Conservation (phyloP, 768 basidiomycete species). For the Rhizopogon roseolus region DNA sequence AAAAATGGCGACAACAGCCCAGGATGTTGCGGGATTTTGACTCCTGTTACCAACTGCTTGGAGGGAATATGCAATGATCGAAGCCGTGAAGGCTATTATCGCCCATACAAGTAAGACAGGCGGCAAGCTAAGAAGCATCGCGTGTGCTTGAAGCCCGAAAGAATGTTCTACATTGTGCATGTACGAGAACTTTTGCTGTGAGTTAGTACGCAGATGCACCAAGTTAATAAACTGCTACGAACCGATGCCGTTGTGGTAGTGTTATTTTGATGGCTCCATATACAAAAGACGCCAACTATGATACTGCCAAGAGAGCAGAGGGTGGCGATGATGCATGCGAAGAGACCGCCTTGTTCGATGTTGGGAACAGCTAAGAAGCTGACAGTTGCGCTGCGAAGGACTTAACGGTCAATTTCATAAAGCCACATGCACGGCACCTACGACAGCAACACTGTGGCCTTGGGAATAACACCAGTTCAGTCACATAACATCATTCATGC, state of each 20-base stretch:
- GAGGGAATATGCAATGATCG: conserved; percentile 41
- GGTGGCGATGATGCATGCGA: conserved; percentile 35
- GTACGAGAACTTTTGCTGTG: conserved; percentile 40
- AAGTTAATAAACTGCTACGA: conserved; percentile 4
- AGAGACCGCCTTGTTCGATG: conserved; percentile 22
- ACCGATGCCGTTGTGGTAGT: conserved; percentile 40
- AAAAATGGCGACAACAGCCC: conserved; percentile 37
- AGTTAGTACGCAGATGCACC: neutral
- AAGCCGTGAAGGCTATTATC: conserved; percentile 41
- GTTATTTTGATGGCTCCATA: conserved; percentile 52
- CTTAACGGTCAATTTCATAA: neutral
- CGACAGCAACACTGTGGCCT: conserved; percentile 55
- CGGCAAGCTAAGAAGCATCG: conserved; percentile 47
- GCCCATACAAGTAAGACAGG: conserved; percentile 54
- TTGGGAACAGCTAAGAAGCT: conserved; percentile 42
- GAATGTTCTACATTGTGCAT: conserved; percentile 47
- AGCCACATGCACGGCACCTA: conserved; percentile 18
- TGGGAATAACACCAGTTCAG: neutral
- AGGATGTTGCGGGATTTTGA: conserved; percentile 29
- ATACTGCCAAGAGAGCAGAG: conserved; percentile 51
- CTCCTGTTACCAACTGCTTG: conserved; percentile 24
- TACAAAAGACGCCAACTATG: conserved; percentile 50
- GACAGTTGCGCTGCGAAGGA: conserved; percentile 39
- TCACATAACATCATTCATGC: neutral
- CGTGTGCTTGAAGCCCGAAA: conserved; percentile 45